These are phyloP conservation scores for Pinus albicaulis DNA, from an alignment of 75 land plant species.

Conservation along the genomic window DNA sequence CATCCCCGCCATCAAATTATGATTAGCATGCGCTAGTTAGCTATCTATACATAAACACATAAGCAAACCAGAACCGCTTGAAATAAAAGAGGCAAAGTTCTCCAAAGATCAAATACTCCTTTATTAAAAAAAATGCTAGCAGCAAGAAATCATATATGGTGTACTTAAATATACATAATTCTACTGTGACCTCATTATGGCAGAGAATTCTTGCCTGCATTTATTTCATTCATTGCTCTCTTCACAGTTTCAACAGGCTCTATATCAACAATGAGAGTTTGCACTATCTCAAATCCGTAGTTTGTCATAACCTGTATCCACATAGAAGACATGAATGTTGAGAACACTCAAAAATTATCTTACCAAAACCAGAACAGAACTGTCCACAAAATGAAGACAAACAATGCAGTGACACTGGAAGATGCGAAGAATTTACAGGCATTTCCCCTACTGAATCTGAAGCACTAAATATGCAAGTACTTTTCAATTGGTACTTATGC, in stretches of 20 bases:
- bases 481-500: background rate
- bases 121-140: too few species aligned
- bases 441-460: background rate
- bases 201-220: conserved; percentile 60
- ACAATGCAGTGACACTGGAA: background rate
- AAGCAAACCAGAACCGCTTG: too few species aligned
- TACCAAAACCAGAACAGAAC: background rate
- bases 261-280: conserved; percentile 91
- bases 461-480: too few species aligned
- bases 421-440: background rate
- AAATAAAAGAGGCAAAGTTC: too few species aligned
- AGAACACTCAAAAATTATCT: too few species aligned
- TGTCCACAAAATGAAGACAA: background rate
- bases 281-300: conserved; percentile 92
- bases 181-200: background rate
- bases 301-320: conserved; percentile 75
- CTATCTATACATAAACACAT: too few species aligned
- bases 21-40: too few species aligned
- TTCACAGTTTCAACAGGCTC: conserved; percentile 86
- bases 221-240: conserved; percentile 95
- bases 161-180: too few species aligned
- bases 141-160: too few species aligned
- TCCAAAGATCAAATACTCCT: too few species aligned
- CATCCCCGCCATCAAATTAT: too few species aligned
- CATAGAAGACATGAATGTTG: too few species aligned